phyloP scores from a whole-genome alignment of 2,329 filamentous ascomycete genomes.

The Lasiodiplodia gonubiensis region DNA sequence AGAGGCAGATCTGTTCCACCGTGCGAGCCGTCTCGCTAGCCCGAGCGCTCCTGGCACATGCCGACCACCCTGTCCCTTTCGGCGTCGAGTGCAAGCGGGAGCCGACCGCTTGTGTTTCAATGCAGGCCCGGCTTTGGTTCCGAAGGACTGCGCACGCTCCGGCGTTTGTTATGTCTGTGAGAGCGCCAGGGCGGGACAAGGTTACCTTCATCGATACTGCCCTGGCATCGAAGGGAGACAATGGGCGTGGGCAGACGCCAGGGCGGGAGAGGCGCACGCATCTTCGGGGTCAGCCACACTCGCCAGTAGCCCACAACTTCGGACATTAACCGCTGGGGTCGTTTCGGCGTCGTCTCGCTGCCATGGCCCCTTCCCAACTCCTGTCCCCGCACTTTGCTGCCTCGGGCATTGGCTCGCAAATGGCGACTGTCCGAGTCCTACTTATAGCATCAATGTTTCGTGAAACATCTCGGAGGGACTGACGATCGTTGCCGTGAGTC shows the following conservation, averaged over 20 bases:
- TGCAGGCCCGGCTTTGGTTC: background rate
- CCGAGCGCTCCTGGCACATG: conserved; percentile 9
- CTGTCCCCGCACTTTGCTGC: conserved; percentile 7
- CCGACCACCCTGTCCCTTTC: background rate
- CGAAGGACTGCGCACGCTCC: background rate
- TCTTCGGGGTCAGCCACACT: background rate
- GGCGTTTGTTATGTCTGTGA: background rate
- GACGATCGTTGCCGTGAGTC: conserved; percentile 3
- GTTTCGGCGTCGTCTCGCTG: conserved; percentile 1
- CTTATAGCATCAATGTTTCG: conserved; percentile 12
- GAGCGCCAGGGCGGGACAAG: too few relatives aligned
- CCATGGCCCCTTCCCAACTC: conserved; percentile 1
- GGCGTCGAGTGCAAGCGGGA: background rate
- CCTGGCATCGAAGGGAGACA: background rate
- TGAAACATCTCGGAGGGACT: background rate
- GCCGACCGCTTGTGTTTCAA: conserved; percentile 13
- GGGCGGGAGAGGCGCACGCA: conserved; percentile 8
- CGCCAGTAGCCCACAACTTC: conserved; percentile 3
- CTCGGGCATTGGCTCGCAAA: conserved; percentile 15
- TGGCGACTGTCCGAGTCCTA: background rate
- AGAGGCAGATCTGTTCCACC: background rate
- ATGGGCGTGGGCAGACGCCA: background rate
- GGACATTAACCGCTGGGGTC: conserved; percentile 4
- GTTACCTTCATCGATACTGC: background rate
- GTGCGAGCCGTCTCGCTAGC: too few relatives aligned